Conservation (phyloP, 2,329 filamentous ascomycete genomes). For the Aspergillus ochraceus region DNA sequence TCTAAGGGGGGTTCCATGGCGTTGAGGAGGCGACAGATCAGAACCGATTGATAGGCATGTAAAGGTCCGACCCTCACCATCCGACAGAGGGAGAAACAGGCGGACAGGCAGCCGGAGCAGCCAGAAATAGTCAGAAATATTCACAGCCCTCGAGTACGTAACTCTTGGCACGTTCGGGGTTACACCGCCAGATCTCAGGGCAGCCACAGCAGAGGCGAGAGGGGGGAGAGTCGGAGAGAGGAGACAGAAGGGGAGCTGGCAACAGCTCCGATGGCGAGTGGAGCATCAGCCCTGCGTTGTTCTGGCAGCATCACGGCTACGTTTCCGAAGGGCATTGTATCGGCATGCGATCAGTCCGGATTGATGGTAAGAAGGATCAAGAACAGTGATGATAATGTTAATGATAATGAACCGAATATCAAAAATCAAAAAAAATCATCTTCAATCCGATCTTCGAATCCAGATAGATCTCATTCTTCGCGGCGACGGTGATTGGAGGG, state of each 20-base stretch:
- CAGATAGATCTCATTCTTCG: neutral
- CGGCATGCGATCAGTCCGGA: neutral
- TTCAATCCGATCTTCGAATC: neutral
- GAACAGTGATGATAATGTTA: too few relatives aligned
- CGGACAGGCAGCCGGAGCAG: neutral
- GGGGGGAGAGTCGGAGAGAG: neutral
- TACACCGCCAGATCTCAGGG: constrained; percentile 27
- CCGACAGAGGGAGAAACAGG: neutral
- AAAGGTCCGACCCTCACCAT: neutral
- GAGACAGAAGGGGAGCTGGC: neutral
- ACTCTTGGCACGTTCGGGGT: constrained; percentile 14
- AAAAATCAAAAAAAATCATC: neutral
- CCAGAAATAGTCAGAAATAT: neutral
- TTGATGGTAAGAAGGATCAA: neutral
- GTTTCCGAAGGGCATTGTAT: neutral
- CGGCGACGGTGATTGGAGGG: neutral
- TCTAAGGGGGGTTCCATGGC: neutral
- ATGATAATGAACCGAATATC: too few relatives aligned
- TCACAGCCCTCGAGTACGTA: constrained; percentile 4
- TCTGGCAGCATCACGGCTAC: constrained; percentile 1
- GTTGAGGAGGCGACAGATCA: neutral
- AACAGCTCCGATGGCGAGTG: neutral
- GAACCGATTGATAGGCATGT: neutral
- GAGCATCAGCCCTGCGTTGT: constrained; percentile 11
- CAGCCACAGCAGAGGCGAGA: constrained; percentile 15